Percentiles rank a stretch among this genome's conserved stretches.
Evolutionary conservation across 371 early-diverging fungal species (phyloP).

Genomic region (Mortierella sp.): DNA sequence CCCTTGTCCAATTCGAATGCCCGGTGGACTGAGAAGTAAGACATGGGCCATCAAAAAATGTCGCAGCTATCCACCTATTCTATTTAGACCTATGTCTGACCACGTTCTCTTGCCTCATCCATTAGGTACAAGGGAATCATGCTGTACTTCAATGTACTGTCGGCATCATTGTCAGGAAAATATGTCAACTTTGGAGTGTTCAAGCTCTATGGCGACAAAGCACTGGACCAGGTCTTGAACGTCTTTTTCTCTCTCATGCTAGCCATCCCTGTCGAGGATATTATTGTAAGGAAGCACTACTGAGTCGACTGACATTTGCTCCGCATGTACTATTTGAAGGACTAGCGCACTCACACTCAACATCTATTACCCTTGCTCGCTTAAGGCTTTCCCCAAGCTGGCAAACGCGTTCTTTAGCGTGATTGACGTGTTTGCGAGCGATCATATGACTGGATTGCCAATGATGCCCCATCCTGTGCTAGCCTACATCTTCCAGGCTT

Average conservation of each 20-base stretch:
- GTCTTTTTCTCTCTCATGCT: slow-evolving; percentile 80
- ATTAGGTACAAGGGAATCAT: slow-evolving; percentile 84
- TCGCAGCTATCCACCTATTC: background rate
- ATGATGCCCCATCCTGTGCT: slow-evolving; percentile 68
- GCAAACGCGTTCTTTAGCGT: slow-evolving; percentile 70
- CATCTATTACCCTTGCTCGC: background rate
- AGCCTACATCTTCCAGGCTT: slow-evolving; percentile 72
- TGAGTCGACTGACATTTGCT: too few relatives aligned
- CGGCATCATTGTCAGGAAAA: slow-evolving; percentile 80
- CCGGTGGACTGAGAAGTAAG: slow-evolving; percentile 50
- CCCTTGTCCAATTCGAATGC: slow-evolving; percentile 16
- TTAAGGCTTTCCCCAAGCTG: slow-evolving; percentile 76
- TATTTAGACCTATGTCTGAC: background rate
- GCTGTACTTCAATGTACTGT: slow-evolving; percentile 81
- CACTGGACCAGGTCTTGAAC: slow-evolving; percentile 78
- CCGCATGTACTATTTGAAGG: too few relatives aligned
- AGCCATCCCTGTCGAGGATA: slow-evolving; percentile 77
- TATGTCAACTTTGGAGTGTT: slow-evolving; percentile 96
- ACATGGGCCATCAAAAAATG: background rate
- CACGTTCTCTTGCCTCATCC: background rate
- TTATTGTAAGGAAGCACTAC: slow-evolving; percentile 84
- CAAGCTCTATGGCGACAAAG: slow-evolving; percentile 88
- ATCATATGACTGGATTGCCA: slow-evolving; percentile 74
- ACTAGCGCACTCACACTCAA: too few relatives aligned
- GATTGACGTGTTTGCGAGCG: slow-evolving; percentile 74